Base-by-base conservation (phyloP, 1,284 basidiomycete genomes). In the Singerocomus inundabilis region DNA sequence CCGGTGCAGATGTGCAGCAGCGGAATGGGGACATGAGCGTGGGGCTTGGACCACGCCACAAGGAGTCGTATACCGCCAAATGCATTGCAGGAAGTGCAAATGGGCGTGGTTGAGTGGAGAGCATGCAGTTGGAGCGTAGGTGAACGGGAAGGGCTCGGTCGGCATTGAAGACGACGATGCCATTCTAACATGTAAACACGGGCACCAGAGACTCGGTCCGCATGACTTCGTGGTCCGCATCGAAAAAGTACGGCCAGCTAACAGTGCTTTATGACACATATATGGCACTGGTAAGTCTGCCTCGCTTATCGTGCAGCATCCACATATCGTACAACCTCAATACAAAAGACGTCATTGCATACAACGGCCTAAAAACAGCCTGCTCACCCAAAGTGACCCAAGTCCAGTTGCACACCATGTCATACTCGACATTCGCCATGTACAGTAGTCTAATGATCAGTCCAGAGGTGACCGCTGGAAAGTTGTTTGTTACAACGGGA, bases 101-200 rank as follows among this genome's bases (percentile, higher is more conserved):
- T 1, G 59, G 61, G 0, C 62, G 31, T 8, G 59, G 65, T 4
- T 60, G 43, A 1, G 47, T 57, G 0, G 66, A 71, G 25, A 71
- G 64, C 6, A 65, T 67, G 15, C 52, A 53, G 32, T 68, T 64
- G 2, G 52, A 52, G 49, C 70, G 67, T 8, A 66, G 57, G 33
- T 62, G 52, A 16, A 71, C 55, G 5, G 70, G 72, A 32, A 77
- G 62, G 50, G 79, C 62, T 26, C 77, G 76, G 39, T 72, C 74
- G 0, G 79, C 72, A 16, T 63, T 57, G 57, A 82, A 77, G 0
- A 71, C 76, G 36, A 75, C 72, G 48, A 79, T 77, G 24, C 82
- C 82, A 61, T 84, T 83, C 82, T 82, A 82, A 64, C 81, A 83
- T 0, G 75, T 61, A 43, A 77, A 75, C 5, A 81, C 79, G 7